Percentiles rank a stretch among this genome's conserved stretches.
These are phyloP conservation scores for Pleurotus cornucopiae DNA, from an alignment of 768 basidiomycete species.

Conservation along the genomic window DNA sequence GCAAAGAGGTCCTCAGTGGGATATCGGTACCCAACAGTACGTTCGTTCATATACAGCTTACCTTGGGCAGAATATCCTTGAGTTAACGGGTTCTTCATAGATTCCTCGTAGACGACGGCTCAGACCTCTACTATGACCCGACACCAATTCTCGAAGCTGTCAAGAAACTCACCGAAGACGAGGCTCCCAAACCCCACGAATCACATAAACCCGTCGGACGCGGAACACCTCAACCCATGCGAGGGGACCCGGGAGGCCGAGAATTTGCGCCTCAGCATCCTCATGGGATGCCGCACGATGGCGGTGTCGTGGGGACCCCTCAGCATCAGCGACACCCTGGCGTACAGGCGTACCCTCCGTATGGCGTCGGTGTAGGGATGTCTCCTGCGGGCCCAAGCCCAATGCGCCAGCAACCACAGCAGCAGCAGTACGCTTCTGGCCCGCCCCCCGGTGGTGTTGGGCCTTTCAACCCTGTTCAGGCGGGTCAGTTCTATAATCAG, in stretches of 20 bases:
- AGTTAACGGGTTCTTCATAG: conserved; percentile 27
- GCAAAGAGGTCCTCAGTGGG: conserved; percentile 83
- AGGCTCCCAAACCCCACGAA: conserved; percentile 16
- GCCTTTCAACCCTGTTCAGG: conserved; percentile 23
- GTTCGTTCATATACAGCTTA: conserved; percentile 21
- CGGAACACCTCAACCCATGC: conserved; percentile 26
- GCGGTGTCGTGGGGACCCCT: conserved; percentile 12
- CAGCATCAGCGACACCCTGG: conserved; percentile 10
- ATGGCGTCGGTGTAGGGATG: conserved; percentile 9
- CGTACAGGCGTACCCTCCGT: background rate
- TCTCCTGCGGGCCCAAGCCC: conserved; percentile 26
- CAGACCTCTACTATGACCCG: conserved; percentile 72
- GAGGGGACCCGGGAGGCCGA: conserved; percentile 21
- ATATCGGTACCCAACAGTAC: conserved; percentile 81
- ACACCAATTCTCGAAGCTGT: conserved; percentile 52
- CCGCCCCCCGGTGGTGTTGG: conserved; percentile 20
- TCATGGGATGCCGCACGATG: conserved; percentile 5
- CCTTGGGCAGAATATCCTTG: background rate
- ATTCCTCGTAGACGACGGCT: conserved; percentile 72
- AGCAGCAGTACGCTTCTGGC: conserved; percentile 1
- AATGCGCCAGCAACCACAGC: conserved; percentile 8
- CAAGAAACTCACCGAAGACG: conserved; percentile 42
- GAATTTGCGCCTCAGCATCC: conserved; percentile 15
- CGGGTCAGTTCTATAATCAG: conserved; percentile 25
- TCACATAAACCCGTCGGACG: conserved; percentile 19